Base-by-base conservation (phyloP, 805 yeast genomes). In the Cyberlindnera euphorbiiphila region DNA sequence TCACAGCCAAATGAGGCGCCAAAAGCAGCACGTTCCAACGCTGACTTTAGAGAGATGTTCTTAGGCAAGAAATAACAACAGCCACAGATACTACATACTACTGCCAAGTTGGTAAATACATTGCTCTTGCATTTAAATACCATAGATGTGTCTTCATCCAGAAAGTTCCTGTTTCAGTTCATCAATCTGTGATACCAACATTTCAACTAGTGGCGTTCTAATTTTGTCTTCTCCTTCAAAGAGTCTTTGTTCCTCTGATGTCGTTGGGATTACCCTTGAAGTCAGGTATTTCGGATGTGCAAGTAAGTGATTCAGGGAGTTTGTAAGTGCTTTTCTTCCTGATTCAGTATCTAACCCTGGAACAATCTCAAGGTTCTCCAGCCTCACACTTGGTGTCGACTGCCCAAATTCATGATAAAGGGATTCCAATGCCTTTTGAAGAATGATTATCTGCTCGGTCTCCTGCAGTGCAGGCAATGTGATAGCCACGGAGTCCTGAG, bases 261-360 rank as follows among this genome's bases (percentile, higher is more conserved):
- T 73, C 3, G 81, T 71, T 3, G 89, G 75, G 3, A 72, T 67
- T 4, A 85, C 69, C 47, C 93, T 66, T 6, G 89, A 74, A 5
- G 84, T 71, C 43, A 89, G 64, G 49, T 79, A 88, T 58, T 86
- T 87, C 11, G 95, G 96, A 60, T 89, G 97, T 19, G 89, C 81
- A 44, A 86, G 68, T 27, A 89, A 68, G 47, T 86, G 85, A 38
- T 75, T 81, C 39, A 88, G 62, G 9, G 81, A 75, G 29, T 70
- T 75, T 4, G 69, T 64, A 43, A 89, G 71, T 18, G 72, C 76
- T n/a, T 69, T 72, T 42, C 81, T 68, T 41, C 79, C 82, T 20
- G 71, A 66, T 24, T 65, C 68, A 1, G 74, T 67, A 39, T 82
- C 87, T 32, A 84, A 60, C 0, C 87, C 89, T 2, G 82, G 81